Evolutionary conservation across 192 early-diverging fungal genomes (phyloP), one percentile per base, ranked within the genome.

Genomic region (Podila epicladia): DNA sequence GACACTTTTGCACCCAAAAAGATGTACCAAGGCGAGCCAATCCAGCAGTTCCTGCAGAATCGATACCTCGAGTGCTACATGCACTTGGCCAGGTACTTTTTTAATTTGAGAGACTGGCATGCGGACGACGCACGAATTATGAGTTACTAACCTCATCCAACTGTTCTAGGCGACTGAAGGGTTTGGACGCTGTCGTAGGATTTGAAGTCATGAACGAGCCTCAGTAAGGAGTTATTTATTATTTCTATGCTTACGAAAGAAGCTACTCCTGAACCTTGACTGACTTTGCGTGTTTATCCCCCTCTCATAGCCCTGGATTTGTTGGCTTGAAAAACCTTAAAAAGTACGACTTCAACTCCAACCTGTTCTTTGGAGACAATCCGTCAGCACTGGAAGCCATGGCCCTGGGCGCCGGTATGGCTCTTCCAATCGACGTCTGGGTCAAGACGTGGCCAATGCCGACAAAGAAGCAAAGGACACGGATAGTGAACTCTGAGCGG

Each of bases 141-240:
- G 28, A 51, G 31, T 19, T 19, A 68, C 41, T 62, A 15, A 62
- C 49, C 35, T 45, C 37, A 17, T 26, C 22, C 9, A 26, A 45
- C 35, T 7, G 5, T 37, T 41, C 7, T 68, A 92, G 90, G 12
- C 91, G 94, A 1, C 55, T 95, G 26, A 73, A 74, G 55, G 77
- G 91, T 58, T 72, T 94, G 9, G 85, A 89, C 17, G 85, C 91
- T 9, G 88, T 95, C 0, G 72, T 93, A 20, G 94, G 94, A 28
- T 94, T 92, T 65, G 94, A 95, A 75, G 89, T 94, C 26, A 92
- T 95, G 83, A 93, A 94, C 60, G 92, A 94, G 64, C 91, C 91
- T 22, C 83, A 87, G 82, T 80, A 83, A 80, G 83, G 74, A 19
- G 28, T 32, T 15, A 3, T 63, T 37, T 20, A 5, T 59, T 62